Conservation (phyloP, 192 early-diverging fungal genomes). For the Coemansia sp. region DNA sequence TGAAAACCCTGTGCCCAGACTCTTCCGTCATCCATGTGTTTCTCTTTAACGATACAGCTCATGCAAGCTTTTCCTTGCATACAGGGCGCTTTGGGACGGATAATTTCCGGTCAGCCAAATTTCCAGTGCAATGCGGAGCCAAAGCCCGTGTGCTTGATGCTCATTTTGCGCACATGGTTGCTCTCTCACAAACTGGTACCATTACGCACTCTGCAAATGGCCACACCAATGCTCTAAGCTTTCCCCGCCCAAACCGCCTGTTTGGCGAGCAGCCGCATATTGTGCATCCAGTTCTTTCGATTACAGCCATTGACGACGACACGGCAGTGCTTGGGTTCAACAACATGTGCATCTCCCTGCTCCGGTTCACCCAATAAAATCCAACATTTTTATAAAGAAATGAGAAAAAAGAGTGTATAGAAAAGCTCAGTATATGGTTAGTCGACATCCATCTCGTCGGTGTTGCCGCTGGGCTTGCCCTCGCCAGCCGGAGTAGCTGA, state of each 20-base stretch:
- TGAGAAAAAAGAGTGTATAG: too few relatives aligned
- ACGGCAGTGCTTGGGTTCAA: not conserved
- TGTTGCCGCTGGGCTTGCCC: conserved; percentile 48
- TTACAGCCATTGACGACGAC: conserved; percentile 13
- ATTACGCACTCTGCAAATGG: not conserved
- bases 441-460: conserved; percentile 69
- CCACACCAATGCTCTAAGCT: not conserved
- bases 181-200: not conserved
- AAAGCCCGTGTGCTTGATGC: not conserved
- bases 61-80: not conserved
- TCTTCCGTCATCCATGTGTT: not conserved
- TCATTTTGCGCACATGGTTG: not conserved
- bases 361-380: conserved; percentile 10
- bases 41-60: not conserved
- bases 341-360: conserved; percentile 1
- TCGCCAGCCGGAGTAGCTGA: conserved; percentile 23
- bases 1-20: not conserved
- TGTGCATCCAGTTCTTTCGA: not conserved
- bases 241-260: not conserved
- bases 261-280: not conserved
- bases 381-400: not conserved
- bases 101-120: not conserved
- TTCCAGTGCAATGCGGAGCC: not conserved
- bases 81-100: not conserved
- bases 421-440: conserved; percentile 30